These are phyloP conservation scores for Glebionis coronaria DNA, from an alignment of 129 eudicot species.

Conservation along the genomic window DNA sequence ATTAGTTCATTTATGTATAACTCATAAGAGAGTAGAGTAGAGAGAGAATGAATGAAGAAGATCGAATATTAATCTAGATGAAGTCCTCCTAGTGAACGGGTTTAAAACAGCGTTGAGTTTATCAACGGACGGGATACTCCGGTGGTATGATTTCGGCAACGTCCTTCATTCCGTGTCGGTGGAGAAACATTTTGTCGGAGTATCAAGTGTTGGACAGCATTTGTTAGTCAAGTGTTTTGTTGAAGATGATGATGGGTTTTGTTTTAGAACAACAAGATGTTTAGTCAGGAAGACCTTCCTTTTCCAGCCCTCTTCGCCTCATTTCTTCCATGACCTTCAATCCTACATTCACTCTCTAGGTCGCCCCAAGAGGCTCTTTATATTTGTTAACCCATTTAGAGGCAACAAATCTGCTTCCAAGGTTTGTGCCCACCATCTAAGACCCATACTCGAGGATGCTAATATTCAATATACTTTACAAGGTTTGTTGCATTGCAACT, in stretches of 20 bases:
- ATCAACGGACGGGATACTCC: slow-evolving; percentile 53
- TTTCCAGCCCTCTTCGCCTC: slow-evolving; percentile 37
- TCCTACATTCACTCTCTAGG: slow-evolving; percentile 65
- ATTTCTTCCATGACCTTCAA: slow-evolving; percentile 52
- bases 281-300: slow-evolving; percentile 47
- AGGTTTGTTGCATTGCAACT: slow-evolving; percentile 40
- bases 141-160: slow-evolving; percentile 40
- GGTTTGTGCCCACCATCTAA: slow-evolving; percentile 56
- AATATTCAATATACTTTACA: slow-evolving; percentile 57
- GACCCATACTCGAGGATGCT: slow-evolving; percentile 85
- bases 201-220: slow-evolving; percentile 39
- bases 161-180: slow-evolving; percentile 38
- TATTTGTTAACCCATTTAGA: slow-evolving; percentile 84
- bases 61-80: slow-evolving; percentile 36
- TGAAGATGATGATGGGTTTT: slow-evolving; percentile 36
- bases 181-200: slow-evolving; percentile 66
- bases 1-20: no score
- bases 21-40: no score
- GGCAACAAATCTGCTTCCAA: slow-evolving; percentile 73
- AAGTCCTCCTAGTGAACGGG: slow-evolving; percentile 43
- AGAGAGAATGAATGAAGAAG: slow-evolving; percentile 26
- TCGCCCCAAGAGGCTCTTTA: slow-evolving; percentile 81
- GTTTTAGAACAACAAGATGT: slow-evolving; percentile 22
- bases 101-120: slow-evolving; percentile 37
- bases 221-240: slow-evolving; percentile 47